Evolutionary conservation across 257 asterid species (phyloP).

Genomic region (Jacaranda mimosifolia): DNA sequence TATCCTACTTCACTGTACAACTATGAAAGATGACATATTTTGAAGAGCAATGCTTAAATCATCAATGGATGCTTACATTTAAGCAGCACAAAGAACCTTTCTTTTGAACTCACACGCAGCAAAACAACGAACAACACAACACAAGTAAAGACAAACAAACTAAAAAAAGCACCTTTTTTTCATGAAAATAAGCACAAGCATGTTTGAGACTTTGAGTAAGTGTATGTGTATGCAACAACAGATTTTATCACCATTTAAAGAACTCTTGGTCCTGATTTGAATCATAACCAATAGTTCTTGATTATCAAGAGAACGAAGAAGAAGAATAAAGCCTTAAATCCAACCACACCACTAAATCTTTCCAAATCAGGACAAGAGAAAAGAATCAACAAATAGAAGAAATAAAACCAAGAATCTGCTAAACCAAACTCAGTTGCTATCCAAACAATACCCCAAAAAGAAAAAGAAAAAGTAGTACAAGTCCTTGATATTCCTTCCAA

Average conservation of each 20-base stretch:
- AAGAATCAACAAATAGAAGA: background rate
- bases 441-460: background rate
- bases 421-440: background rate
- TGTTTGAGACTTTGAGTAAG: background rate
- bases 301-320: background rate
- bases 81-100: too few relatives aligned
- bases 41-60: too few relatives aligned
- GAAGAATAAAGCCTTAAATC: too few relatives aligned
- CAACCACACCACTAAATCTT: too few relatives aligned
- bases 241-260: background rate
- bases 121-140: background rate
- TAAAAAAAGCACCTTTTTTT: background rate
- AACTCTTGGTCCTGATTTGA: conserved; percentile 16
- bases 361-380: background rate
- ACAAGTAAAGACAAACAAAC: conserved; percentile 1
- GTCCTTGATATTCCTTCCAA: background rate
- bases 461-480: background rate
- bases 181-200: background rate
- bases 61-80: too few relatives aligned
- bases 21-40: too few relatives aligned
- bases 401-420: conserved; percentile 13
- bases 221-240: background rate
- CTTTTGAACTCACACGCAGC: too few relatives aligned
- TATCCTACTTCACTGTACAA: too few relatives aligned
- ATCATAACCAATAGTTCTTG: background rate